Base-by-base conservation (phyloP, 768 basidiomycete species). In the Cyclocybe cylindracea region DNA sequence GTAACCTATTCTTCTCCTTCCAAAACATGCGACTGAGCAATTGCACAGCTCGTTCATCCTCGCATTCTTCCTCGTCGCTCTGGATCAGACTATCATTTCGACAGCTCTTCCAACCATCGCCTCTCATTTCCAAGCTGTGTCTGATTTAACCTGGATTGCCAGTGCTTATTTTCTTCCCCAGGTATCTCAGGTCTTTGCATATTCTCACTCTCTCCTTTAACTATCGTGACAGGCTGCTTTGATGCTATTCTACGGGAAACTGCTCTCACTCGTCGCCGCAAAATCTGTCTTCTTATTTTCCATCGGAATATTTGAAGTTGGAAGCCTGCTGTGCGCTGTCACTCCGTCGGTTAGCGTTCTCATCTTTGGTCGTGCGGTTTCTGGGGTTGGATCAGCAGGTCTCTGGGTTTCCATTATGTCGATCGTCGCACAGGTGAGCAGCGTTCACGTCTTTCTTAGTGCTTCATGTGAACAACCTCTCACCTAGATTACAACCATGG, bases 261-360 rank as follows among this genome's bases (percentile, higher is more conserved):
- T 51, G 29, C 55, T 58, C n/a, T 18, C 46, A 10, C 53, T 58
- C 39, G 46, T 48, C 3, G 46, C 61, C 11, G 54, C 60, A 1
- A 65, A 65, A 38, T 44, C 33, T 9, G 53, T 58, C 39, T 61
- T 55, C 41, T 50, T 61, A 14, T 4, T 19, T 34, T 53, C 56
- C 1, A 59, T 64, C 19, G 18, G 18, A 33, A 50, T 61, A 34
- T 65, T 65, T 38, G 60, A 61, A 46, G 33, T 61, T 5, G 62
- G 64, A 7, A 55, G 54, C n/a, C 42, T 65, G 10, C 56, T 78
- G 36, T 79, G 77, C 57, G 79, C 73, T 31, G 65, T 70, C 10
- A 49, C 64, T 10, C 50, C 60, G 11, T 54, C 53, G 29, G 55
- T 55, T n/a, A 51, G 46, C 14, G 49, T 57, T 41, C 46, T 65